A percentile compares a stretch with the other conserved stretches of the same genome.
Evolutionary conservation across 192 early-diverging fungal genomes (phyloP).

Genomic region (Mortierella hygrophila): DNA sequence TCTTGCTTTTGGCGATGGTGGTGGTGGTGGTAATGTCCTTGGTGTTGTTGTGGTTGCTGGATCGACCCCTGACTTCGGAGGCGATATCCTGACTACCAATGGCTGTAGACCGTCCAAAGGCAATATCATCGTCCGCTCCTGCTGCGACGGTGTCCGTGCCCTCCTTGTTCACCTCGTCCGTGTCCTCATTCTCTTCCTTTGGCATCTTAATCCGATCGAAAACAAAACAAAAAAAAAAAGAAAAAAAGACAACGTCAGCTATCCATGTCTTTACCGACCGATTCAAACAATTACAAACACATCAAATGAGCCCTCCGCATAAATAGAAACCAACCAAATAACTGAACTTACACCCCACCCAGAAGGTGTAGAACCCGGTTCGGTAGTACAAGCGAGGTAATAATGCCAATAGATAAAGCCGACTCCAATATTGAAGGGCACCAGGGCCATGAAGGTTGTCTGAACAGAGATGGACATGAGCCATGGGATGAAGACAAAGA

Average conservation of each 20-base stretch:
- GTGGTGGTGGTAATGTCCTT: neutral
- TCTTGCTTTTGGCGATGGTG: constrained; percentile 65
- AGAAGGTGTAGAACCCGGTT: constrained; percentile 85
- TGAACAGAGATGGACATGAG: constrained; percentile 41
- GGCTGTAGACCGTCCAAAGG: neutral
- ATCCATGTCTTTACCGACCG: neutral
- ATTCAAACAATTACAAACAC: neutral
- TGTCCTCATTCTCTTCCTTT: neutral
- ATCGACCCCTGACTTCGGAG: constrained; percentile 1
- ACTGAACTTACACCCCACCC: constrained; percentile 57
- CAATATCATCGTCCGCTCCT: neutral
- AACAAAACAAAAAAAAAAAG: neutral
- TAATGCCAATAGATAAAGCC: constrained; percentile 91
- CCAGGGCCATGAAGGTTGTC: constrained; percentile 53
- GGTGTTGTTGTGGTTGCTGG: neutral
- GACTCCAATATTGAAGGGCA: constrained; percentile 84
- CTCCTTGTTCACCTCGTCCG: neutral
- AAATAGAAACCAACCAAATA: neutral
- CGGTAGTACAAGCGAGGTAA: constrained; percentile 77
- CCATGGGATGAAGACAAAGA: constrained; percentile 71
- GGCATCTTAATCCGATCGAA: constrained; percentile 12
- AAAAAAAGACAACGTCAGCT: neutral
- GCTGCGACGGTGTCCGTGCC: neutral
- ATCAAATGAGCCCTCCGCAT: neutral
- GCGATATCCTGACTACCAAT: neutral